These are phyloP conservation scores for Skeletonema costatum DNA, from an alignment of 108 stramenopile genomes.

Conservation along the genomic window DNA sequence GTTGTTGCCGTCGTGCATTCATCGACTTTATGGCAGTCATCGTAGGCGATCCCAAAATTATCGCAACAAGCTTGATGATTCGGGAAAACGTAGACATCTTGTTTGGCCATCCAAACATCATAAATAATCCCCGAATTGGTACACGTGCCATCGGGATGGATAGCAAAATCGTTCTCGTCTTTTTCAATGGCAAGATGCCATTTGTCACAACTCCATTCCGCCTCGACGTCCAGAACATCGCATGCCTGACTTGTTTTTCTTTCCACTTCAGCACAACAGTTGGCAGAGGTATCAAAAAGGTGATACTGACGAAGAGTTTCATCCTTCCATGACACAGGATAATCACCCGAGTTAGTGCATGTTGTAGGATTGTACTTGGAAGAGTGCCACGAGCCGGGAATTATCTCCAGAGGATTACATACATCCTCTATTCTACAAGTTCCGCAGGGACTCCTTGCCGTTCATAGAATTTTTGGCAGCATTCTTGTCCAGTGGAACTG, in stretches of 20 bases:
- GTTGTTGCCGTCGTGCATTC: not conserved
- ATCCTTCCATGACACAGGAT: not conserved
- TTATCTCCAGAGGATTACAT: not conserved
- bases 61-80: not conserved
- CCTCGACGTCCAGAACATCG: not conserved
- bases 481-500: not conserved
- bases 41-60: not conserved
- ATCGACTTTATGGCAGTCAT: not conserved
- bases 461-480: not conserved
- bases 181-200: not conserved
- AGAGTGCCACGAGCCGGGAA: not conserved
- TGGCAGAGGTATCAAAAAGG: not conserved
- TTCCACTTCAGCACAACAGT: not conserved
- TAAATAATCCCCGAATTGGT: not conserved
- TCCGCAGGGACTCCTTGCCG: not conserved
- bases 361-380: not conserved
- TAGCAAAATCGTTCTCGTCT: not conserved
- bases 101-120: not conserved
- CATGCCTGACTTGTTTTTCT: not conserved
- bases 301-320: too few species aligned
- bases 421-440: not conserved
- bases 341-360: not conserved
- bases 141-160: not conserved
- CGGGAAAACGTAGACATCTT: not conserved
- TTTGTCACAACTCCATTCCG: not conserved